Evolutionary conservation across 495 filamentous ascomycete genomes (phyloP).

Genomic region (Aspergillus hancockii): DNA sequence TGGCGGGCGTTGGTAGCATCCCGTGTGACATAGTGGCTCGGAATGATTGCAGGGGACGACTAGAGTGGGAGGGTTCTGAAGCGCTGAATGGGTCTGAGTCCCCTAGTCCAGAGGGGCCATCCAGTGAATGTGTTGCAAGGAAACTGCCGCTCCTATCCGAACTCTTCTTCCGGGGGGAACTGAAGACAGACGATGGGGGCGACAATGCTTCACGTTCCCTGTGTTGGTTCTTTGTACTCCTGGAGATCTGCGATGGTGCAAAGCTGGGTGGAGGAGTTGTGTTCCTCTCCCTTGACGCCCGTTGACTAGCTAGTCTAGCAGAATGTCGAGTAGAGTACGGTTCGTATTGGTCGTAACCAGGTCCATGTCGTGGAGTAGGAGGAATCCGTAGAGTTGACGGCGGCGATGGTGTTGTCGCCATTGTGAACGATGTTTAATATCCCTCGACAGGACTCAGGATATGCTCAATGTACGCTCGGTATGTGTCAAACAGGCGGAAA

Average conservation of each 20-base stretch:
- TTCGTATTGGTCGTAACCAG: slow-evolving; percentile 67
- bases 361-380: slow-evolving; percentile 69
- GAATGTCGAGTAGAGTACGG: slow-evolving; percentile 60
- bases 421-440: slow-evolving; percentile 26
- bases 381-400: slow-evolving; percentile 63
- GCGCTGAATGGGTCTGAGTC: slow-evolving; percentile 25
- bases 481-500: not conserved
- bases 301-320: slow-evolving; percentile 48
- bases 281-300: slow-evolving; percentile 29
- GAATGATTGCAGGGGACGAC: slow-evolving; percentile 20
- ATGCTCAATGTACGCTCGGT: not conserved
- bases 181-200: slow-evolving; percentile 41
- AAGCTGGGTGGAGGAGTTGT: slow-evolving; percentile 42
- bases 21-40: slow-evolving; percentile 35
- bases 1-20: slow-evolving; percentile 86
- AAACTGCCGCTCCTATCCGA: slow-evolving; percentile 13
- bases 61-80: slow-evolving; percentile 16
- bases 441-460: not conserved
- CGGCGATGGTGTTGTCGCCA: slow-evolving; percentile 69
- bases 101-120: slow-evolving; percentile 13
- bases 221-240: slow-evolving; percentile 24
- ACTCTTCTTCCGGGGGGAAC: slow-evolving; percentile 56
- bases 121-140: slow-evolving; percentile 21
- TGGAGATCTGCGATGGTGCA: slow-evolving; percentile 23
- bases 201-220: slow-evolving; percentile 24